phyloP scores from a whole-genome alignment of 2,329 filamentous ascomycete species.

The Hymenoscyphus fructigenus region DNA sequence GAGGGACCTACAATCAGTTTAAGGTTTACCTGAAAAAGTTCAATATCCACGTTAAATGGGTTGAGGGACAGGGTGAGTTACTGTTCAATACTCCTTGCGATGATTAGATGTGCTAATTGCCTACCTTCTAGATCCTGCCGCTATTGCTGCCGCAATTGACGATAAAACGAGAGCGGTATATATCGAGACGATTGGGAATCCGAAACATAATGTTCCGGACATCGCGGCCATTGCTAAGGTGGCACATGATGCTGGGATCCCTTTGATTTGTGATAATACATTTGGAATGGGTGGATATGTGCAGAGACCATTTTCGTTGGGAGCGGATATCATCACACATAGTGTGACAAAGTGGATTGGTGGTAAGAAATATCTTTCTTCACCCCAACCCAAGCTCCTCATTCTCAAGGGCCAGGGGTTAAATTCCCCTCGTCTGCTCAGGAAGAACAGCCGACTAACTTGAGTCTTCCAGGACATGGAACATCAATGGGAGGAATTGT shows the following conservation, averaged over 20 bases:
- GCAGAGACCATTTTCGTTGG: slow-evolving; percentile 39
- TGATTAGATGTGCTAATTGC: background rate
- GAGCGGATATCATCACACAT: slow-evolving; percentile 65
- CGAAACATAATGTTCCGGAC: slow-evolving; percentile 66
- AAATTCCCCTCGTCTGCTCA: too few relatives aligned
- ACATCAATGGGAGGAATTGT: slow-evolving; percentile 65
- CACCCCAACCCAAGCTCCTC: too few relatives aligned
- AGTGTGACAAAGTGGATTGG: slow-evolving; percentile 67
- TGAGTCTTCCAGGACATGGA: slow-evolving; percentile 45
- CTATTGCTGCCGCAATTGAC: slow-evolving; percentile 61
- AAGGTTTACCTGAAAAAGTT: slow-evolving; percentile 63
- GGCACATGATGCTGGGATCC: slow-evolving; percentile 58
- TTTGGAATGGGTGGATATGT: slow-evolving; percentile 15
- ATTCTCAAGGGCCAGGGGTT: too few relatives aligned
- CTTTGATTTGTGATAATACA: slow-evolving; percentile 43
- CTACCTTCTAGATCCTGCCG: slow-evolving; percentile 44
- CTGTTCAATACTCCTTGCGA: background rate
- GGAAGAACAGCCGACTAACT: too few relatives aligned
- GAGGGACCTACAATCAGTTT: slow-evolving; percentile 67
- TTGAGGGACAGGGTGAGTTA: slow-evolving; percentile 49
- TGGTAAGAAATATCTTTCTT: slow-evolving; percentile 37
- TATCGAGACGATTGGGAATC: slow-evolving; percentile 67
- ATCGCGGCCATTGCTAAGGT: slow-evolving; percentile 62
- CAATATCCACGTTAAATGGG: slow-evolving; percentile 64
- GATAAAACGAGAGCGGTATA: slow-evolving; percentile 68